These are phyloP conservation scores for Aspergillus sp. DNA, from an alignment of 2,329 filamentous ascomycete genomes.

Conservation along the genomic window DNA sequence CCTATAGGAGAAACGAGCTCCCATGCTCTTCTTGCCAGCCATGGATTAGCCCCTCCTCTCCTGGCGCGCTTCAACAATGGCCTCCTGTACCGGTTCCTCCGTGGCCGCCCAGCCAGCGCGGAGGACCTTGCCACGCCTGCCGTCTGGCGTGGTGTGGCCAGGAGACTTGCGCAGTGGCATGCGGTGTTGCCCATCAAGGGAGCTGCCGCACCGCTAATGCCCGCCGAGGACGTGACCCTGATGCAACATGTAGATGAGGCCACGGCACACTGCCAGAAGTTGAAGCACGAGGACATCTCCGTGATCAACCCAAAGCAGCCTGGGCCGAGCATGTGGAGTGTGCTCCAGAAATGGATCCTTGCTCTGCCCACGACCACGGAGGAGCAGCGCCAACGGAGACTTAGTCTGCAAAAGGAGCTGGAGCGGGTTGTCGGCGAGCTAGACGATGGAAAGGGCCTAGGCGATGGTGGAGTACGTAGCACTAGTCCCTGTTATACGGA, in stretches of 20 bases:
- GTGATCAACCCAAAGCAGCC: slow-evolving; percentile 65
- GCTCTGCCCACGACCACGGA: slow-evolving; percentile 76
- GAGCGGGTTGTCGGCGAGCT: slow-evolving; percentile 69
- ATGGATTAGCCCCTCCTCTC: slow-evolving; percentile 80
- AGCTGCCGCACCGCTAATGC: slow-evolving; percentile 34
- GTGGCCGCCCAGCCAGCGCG: slow-evolving; percentile 76
- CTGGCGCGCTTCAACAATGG: slow-evolving; percentile 94
- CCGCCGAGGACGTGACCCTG: slow-evolving; percentile 22
- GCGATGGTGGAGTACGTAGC: slow-evolving; percentile 66
- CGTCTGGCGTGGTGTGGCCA: slow-evolving; percentile 81
- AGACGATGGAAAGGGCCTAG: slow-evolving; percentile 75
- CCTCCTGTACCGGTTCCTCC: slow-evolving; percentile 89
- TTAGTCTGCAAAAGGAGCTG: slow-evolving; percentile 72
- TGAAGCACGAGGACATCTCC: slow-evolving; percentile 19
- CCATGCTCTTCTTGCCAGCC: slow-evolving; percentile 82
- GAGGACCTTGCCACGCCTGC: slow-evolving; percentile 74
- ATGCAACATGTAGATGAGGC: slow-evolving; percentile 25
- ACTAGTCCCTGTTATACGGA: slow-evolving; percentile 1
- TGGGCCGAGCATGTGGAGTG: slow-evolving; percentile 88
- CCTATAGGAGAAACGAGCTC: slow-evolving; percentile 61
- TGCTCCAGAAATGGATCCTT: slow-evolving; percentile 93
- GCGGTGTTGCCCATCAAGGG: slow-evolving; percentile 63
- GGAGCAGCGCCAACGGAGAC: slow-evolving; percentile 67
- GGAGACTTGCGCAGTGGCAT: slow-evolving; percentile 89
- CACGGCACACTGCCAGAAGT: slow-evolving; percentile 15